Evolutionary conservation across 2,329 filamentous ascomycete species (phyloP).

Genomic region (Xylariaceae sp.): DNA sequence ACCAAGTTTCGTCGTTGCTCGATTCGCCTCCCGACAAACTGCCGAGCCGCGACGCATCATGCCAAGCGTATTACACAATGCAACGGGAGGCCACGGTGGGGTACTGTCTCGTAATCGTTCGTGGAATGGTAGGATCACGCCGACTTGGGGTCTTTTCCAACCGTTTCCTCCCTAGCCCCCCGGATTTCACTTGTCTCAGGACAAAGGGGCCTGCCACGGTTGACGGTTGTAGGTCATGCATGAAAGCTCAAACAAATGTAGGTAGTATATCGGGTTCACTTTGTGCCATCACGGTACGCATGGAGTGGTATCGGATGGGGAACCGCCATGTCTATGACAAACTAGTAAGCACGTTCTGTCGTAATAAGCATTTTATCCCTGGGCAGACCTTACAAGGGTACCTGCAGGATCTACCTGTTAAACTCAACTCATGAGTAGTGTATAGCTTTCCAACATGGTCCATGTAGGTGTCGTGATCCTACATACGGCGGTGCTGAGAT

Average conservation of each 20-base stretch:
- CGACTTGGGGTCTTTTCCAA: constrained; percentile 3
- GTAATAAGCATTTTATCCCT: constrained; percentile 20
- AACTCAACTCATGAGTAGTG: constrained; percentile 10
- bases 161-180: constrained; percentile 3
- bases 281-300: constrained; percentile 4
- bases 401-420: constrained; percentile 17
- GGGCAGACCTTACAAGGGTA: constrained; percentile 11
- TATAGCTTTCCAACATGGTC: constrained; percentile 15
- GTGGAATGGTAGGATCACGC: constrained; percentile 9
- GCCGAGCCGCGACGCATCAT: constrained; percentile 3
- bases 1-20: constrained; percentile 2
- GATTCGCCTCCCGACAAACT: constrained; percentile 12
- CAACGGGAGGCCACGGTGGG: background rate
- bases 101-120: background rate
- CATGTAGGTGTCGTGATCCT: background rate
- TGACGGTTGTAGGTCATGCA: background rate
- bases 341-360: constrained; percentile 2
- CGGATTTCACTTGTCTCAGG: constrained; percentile 3
- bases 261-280: background rate
- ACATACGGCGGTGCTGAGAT: constrained; percentile 8
- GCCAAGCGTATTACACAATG: too few relatives aligned
- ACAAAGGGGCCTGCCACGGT: constrained; percentile 1
- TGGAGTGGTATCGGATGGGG: background rate
- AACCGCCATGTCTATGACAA: background rate
- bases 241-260: background rate